Evolutionary conservation across 176 grass and related monocot species (phyloP).

Genomic region (Ananas comosus): DNA sequence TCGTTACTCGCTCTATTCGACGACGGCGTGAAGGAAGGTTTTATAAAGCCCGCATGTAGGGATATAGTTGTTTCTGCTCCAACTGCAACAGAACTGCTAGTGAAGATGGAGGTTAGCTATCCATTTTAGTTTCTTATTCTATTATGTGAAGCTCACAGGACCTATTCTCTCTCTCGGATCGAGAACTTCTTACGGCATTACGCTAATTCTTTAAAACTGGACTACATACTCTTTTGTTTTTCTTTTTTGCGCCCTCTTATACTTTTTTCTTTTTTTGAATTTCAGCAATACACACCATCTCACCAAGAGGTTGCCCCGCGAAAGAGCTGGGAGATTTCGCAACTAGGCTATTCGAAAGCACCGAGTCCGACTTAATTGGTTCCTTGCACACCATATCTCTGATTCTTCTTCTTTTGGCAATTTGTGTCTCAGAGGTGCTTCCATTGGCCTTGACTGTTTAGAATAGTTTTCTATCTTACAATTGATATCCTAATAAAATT

Average conservation of each 20-base stretch:
- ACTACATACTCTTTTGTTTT: background rate
- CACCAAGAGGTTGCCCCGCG: constrained; percentile 64
- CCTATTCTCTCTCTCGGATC: background rate
- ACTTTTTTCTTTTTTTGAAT: background rate
- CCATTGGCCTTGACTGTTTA: constrained; percentile 10
- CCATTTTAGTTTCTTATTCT: background rate
- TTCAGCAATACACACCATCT: constrained; percentile 67
- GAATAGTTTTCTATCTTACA: constrained; percentile 9
- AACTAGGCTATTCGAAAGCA: constrained; percentile 51
- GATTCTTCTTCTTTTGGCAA: constrained; percentile 4
- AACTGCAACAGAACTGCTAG: constrained; percentile 59
- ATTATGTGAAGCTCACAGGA: background rate
- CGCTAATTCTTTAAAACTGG: background rate
- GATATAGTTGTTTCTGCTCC: constrained; percentile 80
- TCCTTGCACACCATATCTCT: constrained; percentile 18
- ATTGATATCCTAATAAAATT: constrained; percentile 16
- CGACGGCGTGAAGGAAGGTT: constrained; percentile 70
- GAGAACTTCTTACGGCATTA: background rate
- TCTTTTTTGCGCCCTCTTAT: background rate
- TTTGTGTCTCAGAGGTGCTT: constrained; percentile 13
- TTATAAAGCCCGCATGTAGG: constrained; percentile 75
- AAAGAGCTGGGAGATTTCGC: constrained; percentile 69
- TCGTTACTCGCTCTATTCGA: constrained; percentile 78
- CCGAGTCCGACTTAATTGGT: constrained; percentile 24
- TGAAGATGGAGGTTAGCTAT: constrained; percentile 77